Percentiles rank a stretch among this genome's conserved stretches.
phyloP scores from a whole-genome alignment of 495 filamentous ascomycete species.

The Daldinia concentrica region DNA sequence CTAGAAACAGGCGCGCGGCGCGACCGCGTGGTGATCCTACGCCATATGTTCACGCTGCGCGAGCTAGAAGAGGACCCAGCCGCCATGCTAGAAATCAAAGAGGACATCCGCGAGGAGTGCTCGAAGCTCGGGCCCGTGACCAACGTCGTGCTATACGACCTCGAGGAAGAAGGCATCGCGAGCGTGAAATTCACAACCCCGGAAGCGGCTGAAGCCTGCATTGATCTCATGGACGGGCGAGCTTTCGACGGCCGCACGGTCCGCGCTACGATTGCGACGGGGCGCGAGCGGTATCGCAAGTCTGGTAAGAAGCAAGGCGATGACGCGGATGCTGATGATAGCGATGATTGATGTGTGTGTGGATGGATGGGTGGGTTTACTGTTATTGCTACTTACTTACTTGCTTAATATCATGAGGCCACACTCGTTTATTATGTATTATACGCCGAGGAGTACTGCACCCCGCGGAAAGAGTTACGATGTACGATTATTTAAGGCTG shows the following conservation, averaged over 20 bases:
- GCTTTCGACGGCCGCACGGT: constrained; percentile 78
- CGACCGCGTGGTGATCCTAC: constrained; percentile 86
- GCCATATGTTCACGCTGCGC: constrained; percentile 91
- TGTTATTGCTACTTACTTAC: not conserved
- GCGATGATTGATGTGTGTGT: constrained; percentile 46
- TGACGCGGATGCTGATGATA: constrained; percentile 51
- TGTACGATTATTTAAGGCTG: constrained; percentile 25
- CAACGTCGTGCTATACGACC: constrained; percentile 89
- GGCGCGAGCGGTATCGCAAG: constrained; percentile 80
- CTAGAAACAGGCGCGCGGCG: constrained; percentile 68
- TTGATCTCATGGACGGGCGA: constrained; percentile 81
- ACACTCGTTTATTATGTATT: constrained; percentile 17
- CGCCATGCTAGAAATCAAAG: constrained; percentile 87
- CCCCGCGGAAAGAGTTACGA: constrained; percentile 7
- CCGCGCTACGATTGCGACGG: constrained; percentile 78
- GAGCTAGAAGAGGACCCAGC: constrained; percentile 87
- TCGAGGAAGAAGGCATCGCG: constrained; percentile 86
- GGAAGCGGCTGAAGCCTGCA: constrained; percentile 76
- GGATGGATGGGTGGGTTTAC: not conserved
- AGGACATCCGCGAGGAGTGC: constrained; percentile 92
- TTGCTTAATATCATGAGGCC: not conserved
- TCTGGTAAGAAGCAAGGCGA: constrained; percentile 60
- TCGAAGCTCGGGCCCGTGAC: constrained; percentile 87
- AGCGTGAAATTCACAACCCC: constrained; percentile 79
- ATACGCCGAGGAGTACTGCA: not conserved